These are phyloP conservation scores for Sordaria brevicollis DNA, from an alignment of 495 filamentous ascomycete genomes.

Conservation along the genomic window DNA sequence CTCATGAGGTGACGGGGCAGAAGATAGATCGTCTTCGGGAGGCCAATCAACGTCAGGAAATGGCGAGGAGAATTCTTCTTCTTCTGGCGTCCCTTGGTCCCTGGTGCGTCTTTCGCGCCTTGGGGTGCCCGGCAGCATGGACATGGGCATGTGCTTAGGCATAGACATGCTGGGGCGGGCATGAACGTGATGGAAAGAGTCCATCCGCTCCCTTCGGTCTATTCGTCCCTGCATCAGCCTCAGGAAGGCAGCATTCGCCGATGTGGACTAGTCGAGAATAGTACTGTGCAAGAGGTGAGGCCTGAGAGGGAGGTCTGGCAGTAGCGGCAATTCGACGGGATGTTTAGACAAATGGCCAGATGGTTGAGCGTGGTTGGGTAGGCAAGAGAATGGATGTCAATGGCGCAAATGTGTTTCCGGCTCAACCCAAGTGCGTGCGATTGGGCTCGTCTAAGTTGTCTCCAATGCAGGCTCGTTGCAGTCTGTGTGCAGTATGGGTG, in stretches of 20 bases:
- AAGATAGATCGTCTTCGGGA: conserved; percentile 18
- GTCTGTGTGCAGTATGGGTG: background rate
- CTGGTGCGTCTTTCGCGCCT: conserved; percentile 16
- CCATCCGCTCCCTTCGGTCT: conserved; percentile 7
- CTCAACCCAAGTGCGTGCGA: conserved; percentile 16
- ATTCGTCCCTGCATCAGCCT: conserved; percentile 35
- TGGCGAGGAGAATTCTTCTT: conserved; percentile 23
- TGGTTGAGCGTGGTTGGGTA: conserved; percentile 25
- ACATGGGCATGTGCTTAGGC: background rate
- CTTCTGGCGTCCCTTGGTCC: conserved; percentile 23
- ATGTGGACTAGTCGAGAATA: background rate
- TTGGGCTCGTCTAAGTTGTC: conserved; percentile 13
- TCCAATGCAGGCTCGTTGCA: background rate
- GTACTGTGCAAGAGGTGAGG: background rate
- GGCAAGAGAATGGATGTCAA: background rate
- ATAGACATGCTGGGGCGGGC: background rate
- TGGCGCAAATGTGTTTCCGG: background rate
- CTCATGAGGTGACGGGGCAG: conserved; percentile 32
- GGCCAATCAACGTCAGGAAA: conserved; percentile 33
- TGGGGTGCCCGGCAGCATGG: conserved; percentile 8
- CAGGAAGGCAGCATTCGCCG: conserved; percentile 7
- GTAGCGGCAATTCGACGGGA: conserved; percentile 9
- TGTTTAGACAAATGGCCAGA: conserved; percentile 14
- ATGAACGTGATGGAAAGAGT: background rate
- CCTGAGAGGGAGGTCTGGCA: background rate